Base-by-base conservation (phyloP, 1,284 basidiomycete species). In the Papiliotrema terrestris region DNA sequence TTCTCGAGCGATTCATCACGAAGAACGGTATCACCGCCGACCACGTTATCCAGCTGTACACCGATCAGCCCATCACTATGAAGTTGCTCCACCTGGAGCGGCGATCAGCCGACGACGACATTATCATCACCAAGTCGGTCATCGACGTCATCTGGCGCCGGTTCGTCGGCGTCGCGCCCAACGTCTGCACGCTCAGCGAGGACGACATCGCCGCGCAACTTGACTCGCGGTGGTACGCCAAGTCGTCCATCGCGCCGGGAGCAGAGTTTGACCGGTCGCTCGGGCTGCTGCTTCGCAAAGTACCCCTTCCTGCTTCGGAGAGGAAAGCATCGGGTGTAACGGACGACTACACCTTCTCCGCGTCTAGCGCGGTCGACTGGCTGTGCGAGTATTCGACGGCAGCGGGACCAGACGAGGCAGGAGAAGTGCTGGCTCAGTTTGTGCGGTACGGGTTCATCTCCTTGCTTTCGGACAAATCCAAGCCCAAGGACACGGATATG, bases 1-100 rank as follows among this genome's bases (percentile, higher is more conserved):
- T 99, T 65, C 85, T 99, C 58, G 96, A 99, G 74, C 87, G 96
- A 29, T 99, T 98, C 82, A 97, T 98, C 81, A 91, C 88, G 76
- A 97, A 96, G 82, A 98, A 99, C 75, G 96, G 96, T 63, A 98
- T 98, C 80, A 77, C 79, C 22, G 87, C 89, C 53, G 93, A 97
- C 77, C 88, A 95, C 73, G 84, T 98, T 22, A 84, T 93, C 62
- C 84, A 84, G 47, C 89, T 97, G 44, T 98, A 98, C 73, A 84
- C 86, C 9, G 84, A 88, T 0, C 94, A 98, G 72, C 92, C 95
- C 35, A 97, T 99, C 69, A 97, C 92, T 79, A 91, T 98, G 83
- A 97, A 98, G 78, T 83, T 98, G 9, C 84, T 98, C 6, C 94
- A 98, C 77, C 86, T 99, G 66, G 96, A 99, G 75, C 84, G 96